A percentile compares a stretch with the other conserved stretches of the same genome.
Evolutionary conservation across 192 early-diverging fungal genomes (phyloP).

Genomic region (Coemansia sp.): DNA sequence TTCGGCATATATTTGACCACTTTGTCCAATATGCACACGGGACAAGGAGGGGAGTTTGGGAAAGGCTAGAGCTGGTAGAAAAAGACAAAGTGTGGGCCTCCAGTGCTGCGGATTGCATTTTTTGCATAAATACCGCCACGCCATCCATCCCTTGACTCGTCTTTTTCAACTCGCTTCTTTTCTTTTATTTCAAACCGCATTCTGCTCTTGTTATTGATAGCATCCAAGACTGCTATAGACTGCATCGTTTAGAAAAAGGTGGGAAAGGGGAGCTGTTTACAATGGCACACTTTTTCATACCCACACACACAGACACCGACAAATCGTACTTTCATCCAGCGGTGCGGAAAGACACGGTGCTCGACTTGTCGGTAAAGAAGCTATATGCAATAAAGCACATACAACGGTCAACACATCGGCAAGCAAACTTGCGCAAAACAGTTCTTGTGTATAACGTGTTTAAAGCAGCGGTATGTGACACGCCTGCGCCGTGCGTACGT

Average conservation of each 20-base stretch:
- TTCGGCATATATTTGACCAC: not conserved
- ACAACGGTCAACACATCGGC: conserved; percentile 36
- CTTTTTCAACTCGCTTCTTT: not conserved
- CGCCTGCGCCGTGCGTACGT: not conserved
- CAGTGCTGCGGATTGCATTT: not conserved
- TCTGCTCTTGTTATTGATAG: no score
- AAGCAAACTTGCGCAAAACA: conserved; percentile 39
- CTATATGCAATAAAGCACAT: conserved; percentile 35
- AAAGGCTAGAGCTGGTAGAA: not conserved
- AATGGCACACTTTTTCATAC: conserved; percentile 23
- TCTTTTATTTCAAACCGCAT: not conserved
- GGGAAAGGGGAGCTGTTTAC: not conserved
- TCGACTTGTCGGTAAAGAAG: conserved; percentile 46
- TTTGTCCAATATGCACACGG: no score
- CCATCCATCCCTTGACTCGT: not conserved
- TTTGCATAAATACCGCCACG: not conserved
- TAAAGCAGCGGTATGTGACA: conserved; percentile 12
- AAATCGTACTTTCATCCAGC: conserved; percentile 24
- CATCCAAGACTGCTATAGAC: no score
- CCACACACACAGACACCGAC: conserved; percentile 4
- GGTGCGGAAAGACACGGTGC: conserved; percentile 24
- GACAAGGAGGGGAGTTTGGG: no score
- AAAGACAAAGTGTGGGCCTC: not conserved
- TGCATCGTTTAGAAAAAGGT: no score
- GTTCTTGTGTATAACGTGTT: conserved; percentile 53